Evolutionary conservation across 2,329 filamentous ascomycete genomes (phyloP), one percentile per base, ranked within the genome.

Genomic region (Talaromyces sp.): DNA sequence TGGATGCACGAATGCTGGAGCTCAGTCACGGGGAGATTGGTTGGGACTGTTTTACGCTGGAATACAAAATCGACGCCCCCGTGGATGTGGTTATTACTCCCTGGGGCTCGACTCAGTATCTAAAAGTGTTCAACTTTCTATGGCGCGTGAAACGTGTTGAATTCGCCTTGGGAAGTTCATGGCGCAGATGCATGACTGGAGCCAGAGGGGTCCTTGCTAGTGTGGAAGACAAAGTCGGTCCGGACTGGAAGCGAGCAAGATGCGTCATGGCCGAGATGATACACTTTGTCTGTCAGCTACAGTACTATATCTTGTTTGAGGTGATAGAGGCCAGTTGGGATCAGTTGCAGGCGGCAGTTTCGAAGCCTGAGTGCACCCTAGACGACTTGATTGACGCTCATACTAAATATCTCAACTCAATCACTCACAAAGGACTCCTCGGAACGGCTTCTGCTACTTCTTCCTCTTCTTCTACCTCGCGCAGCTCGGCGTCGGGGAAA

Each of bases 61-160:
- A 99, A 74, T 99, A 99, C 79, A 97, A 98, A 75, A 95, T 99
- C 68, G 93, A 96, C 73, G 90, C 94, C 1, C 95, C 95, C 0
- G 91, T 97, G 28, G 95, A 99, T 73, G 95, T 99, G 31, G 93
- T 99, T 55, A 92, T 99, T 44, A 98, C 94, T 0, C 92, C 96
- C 50, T 97, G 93, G 86, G 93, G 92, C 53, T 94, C 91, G 67
- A 90, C 94, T 27, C 94, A 99, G 73, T 99, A 99, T 73, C 88
- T 99, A 68, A 98, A 98, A 73, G 92, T 99, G 9, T 99, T 99
- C 84, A 99, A 99, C 77, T 97, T 99, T 72, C 84, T 99, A 3
- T 99, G 95, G 94, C 89, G 95, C 65, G 92, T 99, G 71, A 99
- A 99, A 78, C 89, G 95, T 31, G 95, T 99, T 57, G 95, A 99